Evolutionary conservation across 2,329 filamentous ascomycete species (phyloP), one percentile per base, ranked within the genome.

Genomic region (Aspergillus nomiae): DNA sequence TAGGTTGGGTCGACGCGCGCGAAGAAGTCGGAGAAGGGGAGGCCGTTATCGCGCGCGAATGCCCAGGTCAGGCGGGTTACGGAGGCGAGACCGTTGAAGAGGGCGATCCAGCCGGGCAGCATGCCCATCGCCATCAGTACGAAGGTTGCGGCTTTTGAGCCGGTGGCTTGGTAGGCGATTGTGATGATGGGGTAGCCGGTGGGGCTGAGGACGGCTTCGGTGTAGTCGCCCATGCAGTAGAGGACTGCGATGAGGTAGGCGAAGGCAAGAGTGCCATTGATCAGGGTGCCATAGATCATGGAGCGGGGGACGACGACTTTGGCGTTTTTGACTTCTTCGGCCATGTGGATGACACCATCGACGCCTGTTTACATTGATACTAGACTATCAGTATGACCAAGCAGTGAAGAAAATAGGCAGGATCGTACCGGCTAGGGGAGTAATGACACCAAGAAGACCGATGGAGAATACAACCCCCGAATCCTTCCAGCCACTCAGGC

Each of bases 171-270:
- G 62, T 74, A 74, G 66, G 86, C 84, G 56, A 85, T 81, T 56
- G 84, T 78, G 69, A 82, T 80, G 69, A 84, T 78, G 7, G 84
- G 80, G 53, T 79, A 83, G 0, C 79, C 76, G 1, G 82, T 84
- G 0, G 75, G 68, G 0, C 78, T 77, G 5, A 73, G 65, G 6
- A 83, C 62, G 19, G 70, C 77, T 2, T 70, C 70, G 4, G 78
- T 70, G 16, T 79, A 63, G 63, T 82, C 76, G 16, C 74, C 75
- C 21, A 80, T 74, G 64, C 76, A 78, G 69, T 80, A 83, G 2
- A 82, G 70, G 21, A 79, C 68, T 3, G 77, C 78, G 45, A 81
- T 69, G 53, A 77, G 66, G 69, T 78, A 80, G 48, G 76, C 63
- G 63, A 84, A 80, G 5, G 81, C 82, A 36, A 83, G 69, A 6